phyloP scores from a whole-genome alignment of 164 flowering plant genomes.

The Dillenia turbinata region DNA sequence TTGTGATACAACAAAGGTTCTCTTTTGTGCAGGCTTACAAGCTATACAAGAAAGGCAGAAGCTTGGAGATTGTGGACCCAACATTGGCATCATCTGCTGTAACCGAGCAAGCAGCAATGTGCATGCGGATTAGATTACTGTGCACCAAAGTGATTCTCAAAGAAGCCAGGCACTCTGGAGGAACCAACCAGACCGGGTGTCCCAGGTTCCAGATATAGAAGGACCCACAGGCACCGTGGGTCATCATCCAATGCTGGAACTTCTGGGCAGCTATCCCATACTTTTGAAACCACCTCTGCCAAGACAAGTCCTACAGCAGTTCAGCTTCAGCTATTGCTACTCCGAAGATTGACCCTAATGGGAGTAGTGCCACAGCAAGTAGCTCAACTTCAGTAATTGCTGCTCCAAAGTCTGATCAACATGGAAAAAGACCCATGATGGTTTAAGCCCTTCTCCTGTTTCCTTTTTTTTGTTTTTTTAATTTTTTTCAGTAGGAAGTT shows the following conservation, averaged over 20 bases:
- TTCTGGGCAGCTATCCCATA: constrained; percentile 24
- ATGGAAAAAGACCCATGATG: constrained; percentile 47
- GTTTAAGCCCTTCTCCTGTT: constrained; percentile 16
- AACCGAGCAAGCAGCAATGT: constrained; percentile 51
- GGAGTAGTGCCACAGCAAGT: constrained; percentile 33
- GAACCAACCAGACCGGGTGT: constrained; percentile 76
- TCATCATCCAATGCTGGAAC: constrained; percentile 22
- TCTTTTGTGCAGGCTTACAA: constrained; percentile 54
- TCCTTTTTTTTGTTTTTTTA: too few relatives aligned
- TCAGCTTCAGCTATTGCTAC: constrained; percentile 19
- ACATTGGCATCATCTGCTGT: constrained; percentile 34
- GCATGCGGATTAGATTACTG: constrained; percentile 69
- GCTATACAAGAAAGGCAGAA: constrained; percentile 53
- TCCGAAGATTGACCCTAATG: constrained; percentile 28
- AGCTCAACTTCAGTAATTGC: constrained; percentile 15
- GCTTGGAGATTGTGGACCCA: constrained; percentile 70
- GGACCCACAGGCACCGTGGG: constrained; percentile 23
- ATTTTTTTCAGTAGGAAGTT: background rate
- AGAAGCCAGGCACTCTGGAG: constrained; percentile 51
- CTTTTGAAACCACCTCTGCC: constrained; percentile 26
- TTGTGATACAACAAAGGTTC: too few relatives aligned
- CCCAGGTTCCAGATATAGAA: constrained; percentile 52
- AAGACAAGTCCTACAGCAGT: too few relatives aligned
- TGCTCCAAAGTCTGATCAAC: constrained; percentile 23
- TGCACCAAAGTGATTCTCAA: constrained; percentile 72